Evolutionary conservation across 1,284 basidiomycete genomes (phyloP), one percentile per base, ranked within the genome.

Genomic region (Puccinia horiana): DNA sequence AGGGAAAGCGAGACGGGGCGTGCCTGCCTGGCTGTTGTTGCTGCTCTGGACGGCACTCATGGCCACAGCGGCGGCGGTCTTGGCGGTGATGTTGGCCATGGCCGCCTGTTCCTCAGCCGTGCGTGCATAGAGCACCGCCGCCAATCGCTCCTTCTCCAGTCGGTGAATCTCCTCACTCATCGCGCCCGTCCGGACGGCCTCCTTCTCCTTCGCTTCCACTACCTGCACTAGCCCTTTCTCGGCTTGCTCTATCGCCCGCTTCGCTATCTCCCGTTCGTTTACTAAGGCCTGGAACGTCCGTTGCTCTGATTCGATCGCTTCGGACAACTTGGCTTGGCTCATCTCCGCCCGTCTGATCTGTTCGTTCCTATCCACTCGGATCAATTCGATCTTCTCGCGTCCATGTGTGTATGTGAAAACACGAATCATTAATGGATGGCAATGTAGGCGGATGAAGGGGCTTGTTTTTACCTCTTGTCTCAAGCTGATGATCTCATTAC

Each of bases 21-120:
- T 75, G 37, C 23, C 37, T 14, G 79, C 67, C 35, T 73, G 56
- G 26, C 37, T 61, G 23, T 20, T n/a, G n/a, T n/a, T n/a, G n/a
- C n/a, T n/a, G n/a, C n/a, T 44, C 42, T 70, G 44, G 42, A 82
- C 81, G 26, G 74, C 81, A 70, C 63, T 82, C 32, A 70, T 52
- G 32, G 81, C 81, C 6, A 82, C 81, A 0, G 81, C 81, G 12
- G 81, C 63, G 47, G 81, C 81, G 8, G 81, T 73, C 65, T 82
- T 76, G 40, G 81, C 81, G 0, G 81, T 76, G 12, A 49, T 32
- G 37, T 76, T 76, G n/a, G 81, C 81, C 40, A 82, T 35, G 23
- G 49, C 63, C 26, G 74, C 81, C 52, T 82, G 81, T 52, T 82
- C 81, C 56, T 82, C 81, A 0, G 81, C 81, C 49, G 58, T 82